Evolutionary conservation across 331 rosid species (phyloP).

Genomic region (Spiraea crenata): DNA sequence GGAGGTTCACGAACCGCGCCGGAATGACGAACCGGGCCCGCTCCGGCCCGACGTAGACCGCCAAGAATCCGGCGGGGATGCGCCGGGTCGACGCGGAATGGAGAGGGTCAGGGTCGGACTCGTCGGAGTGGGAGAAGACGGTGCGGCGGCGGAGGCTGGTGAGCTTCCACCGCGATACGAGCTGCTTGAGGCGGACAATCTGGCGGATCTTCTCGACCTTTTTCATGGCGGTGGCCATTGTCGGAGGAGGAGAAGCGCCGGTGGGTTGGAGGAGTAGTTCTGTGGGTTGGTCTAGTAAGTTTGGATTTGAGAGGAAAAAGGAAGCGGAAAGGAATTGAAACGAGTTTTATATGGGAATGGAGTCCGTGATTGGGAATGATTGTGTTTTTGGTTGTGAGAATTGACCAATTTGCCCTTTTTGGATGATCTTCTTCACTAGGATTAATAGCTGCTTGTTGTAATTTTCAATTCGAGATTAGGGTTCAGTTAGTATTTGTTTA

Average conservation of each 20-base stretch:
- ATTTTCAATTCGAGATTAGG: too few species aligned
- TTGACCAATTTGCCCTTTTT: conserved; percentile 7
- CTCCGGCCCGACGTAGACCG: conserved; percentile 47
- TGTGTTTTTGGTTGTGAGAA: not conserved
- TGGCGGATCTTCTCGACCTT: conserved; percentile 49
- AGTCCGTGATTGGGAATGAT: not conserved
- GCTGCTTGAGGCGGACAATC: conserved; percentile 42
- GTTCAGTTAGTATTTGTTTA: too few species aligned
- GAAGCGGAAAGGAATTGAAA: not conserved
- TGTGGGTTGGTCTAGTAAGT: too few species aligned
- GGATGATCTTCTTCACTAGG: not conserved
- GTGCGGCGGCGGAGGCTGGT: conserved; percentile 29
- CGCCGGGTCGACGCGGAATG: not conserved
- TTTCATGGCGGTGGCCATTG: conserved; percentile 38
- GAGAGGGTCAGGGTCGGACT: not conserved
- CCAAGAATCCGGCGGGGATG: conserved; percentile 36
- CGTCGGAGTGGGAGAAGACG: not conserved
- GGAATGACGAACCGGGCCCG: conserved; percentile 48
- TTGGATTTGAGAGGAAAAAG: not conserved
- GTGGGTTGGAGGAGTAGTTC: not conserved
- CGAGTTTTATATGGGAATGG: not conserved
- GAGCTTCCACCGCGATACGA: conserved; percentile 43
- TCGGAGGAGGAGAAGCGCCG: not conserved
- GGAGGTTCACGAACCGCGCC: conserved; percentile 51
- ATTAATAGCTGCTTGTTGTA: too few species aligned